phyloP scores from a whole-genome alignment of 345 rosid genomes.

The Punica granatum region DNA sequence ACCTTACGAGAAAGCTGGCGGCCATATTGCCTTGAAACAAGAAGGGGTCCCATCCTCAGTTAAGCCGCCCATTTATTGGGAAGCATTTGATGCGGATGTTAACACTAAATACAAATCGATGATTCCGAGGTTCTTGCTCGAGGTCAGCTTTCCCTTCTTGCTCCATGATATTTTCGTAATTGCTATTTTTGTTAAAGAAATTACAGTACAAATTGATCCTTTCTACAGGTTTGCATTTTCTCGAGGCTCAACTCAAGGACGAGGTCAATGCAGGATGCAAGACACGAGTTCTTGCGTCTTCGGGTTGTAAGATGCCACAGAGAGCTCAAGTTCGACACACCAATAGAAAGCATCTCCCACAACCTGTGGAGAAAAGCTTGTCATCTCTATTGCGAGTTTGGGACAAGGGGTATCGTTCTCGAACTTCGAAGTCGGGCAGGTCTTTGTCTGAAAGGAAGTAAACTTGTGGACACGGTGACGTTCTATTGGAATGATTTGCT shows the following conservation, averaged over 20 bases:
- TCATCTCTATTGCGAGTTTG: slow-evolving; percentile 80
- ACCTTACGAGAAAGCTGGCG: slow-evolving; percentile 85
- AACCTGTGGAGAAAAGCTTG: slow-evolving; percentile 58
- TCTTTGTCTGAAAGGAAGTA: slow-evolving; percentile 35
- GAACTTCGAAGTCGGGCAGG: slow-evolving; percentile 40
- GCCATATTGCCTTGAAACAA: slow-evolving; percentile 26
- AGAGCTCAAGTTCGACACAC: slow-evolving; percentile 56
- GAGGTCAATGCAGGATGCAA: slow-evolving; percentile 21
- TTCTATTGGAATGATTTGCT: slow-evolving; percentile 78
- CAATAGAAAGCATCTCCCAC: slow-evolving; percentile 25
- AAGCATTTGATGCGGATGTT: slow-evolving; percentile 51
- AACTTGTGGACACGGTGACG: slow-evolving; percentile 22
- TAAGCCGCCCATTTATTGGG: slow-evolving; percentile 51
- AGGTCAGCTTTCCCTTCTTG: slow-evolving; percentile 30
- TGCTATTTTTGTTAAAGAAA: background rate
- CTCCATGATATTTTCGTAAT: background rate
- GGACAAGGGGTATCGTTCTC: slow-evolving; percentile 52
- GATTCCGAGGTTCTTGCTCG: slow-evolving; percentile 66
- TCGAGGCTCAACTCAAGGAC: slow-evolving; percentile 31
- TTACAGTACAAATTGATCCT: background rate
- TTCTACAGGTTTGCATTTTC: slow-evolving; percentile 53
- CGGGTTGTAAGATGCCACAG: slow-evolving; percentile 54
- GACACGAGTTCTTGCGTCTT: slow-evolving; percentile 41
- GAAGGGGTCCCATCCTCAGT: slow-evolving; percentile 19
- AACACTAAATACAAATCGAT: slow-evolving; percentile 69